Base-by-base conservation (phyloP, 768 basidiomycete genomes). In the Mycena capillaripes region DNA sequence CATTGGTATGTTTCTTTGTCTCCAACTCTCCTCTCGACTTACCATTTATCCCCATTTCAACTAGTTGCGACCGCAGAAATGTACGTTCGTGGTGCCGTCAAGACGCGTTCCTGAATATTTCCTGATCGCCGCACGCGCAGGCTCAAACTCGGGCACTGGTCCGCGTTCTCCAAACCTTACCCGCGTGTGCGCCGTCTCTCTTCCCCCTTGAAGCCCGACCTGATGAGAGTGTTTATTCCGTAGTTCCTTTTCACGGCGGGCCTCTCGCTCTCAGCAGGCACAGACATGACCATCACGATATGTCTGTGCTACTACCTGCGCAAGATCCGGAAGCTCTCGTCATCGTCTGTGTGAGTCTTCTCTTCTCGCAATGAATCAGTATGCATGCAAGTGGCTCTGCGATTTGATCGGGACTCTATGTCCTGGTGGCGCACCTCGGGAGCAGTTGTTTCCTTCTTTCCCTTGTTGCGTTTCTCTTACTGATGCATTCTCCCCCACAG, bases 181-280 rank as follows among this genome's bases (percentile, higher is more conserved):
- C 79, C 79, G 4, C 76, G 75, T 7, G 78, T 78, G 23, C 40
- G n/a, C n/a, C n/a, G 77, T 73, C 34, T 6, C 3, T 55, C 30
- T 7, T 32, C 19, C 17, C 32, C 34, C 21, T 34, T 4, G 32
- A 21, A 12, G 10, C 19, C 19, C n/a, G 6, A 23, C 21, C 23
- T 58, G 36, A 38, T n/a, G 12, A 25, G n/a, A n/a, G n/a, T n/a
- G n/a, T n/a, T n/a, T n/a, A n/a, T n/a, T 11, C 4, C 34, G 6
- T 42, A 86, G 86, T 85, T 83, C 80, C 64, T 86, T 11, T 86
- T 86, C 56, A 86, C 86, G 16, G 77, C 82, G 12, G 86, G 86
- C 6, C 80, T 86, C 8, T 80, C 82, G 2, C 76, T 86, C 50
- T 86, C 86, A 2, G 81, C 83, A 11, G 79, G 80, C 9, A 81